A percentile compares a stretch with the other conserved stretches of the same genome.
phyloP scores from a whole-genome alignment of 805 yeast genomes.

The Candida broadrunensis region DNA sequence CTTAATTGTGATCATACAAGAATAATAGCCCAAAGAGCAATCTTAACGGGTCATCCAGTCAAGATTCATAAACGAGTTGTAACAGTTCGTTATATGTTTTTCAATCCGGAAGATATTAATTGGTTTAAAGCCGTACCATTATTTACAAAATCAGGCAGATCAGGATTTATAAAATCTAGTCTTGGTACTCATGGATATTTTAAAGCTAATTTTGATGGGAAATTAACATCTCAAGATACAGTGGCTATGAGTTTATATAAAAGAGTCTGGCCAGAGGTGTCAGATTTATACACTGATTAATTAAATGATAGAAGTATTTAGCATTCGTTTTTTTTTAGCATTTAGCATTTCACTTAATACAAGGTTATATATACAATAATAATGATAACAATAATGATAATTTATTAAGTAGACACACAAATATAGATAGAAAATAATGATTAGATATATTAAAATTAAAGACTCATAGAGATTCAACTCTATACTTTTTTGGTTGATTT shows the following conservation, averaged over 20 bases:
- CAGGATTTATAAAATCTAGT: constrained; percentile 92
- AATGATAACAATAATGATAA: no score
- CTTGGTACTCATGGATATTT: constrained; percentile 98
- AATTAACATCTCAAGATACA: constrained; percentile 85
- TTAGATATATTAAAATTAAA: no score
- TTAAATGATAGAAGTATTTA: no score
- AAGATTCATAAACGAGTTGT: constrained; percentile 91
- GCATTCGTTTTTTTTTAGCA: no score
- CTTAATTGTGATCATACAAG: constrained; percentile 82
- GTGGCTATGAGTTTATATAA: constrained; percentile 92
- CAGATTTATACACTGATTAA: constrained; percentile 30
- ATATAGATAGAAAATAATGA: no score
- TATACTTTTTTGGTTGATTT: no score
- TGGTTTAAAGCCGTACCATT: constrained; percentile 90
- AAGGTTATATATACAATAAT: background rate
- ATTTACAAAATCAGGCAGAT: constrained; percentile 88
- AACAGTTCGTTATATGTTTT: constrained; percentile 96
- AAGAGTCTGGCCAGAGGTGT: constrained; percentile 82
- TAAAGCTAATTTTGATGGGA: constrained; percentile 93
- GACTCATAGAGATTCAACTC: no score
- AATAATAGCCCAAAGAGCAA: constrained; percentile 80
- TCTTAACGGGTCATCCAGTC: constrained; percentile 91
- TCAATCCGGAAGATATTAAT: constrained; percentile 82
- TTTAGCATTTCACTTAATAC: no score
- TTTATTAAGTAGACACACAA: no score